Percentiles rank a stretch among this genome's conserved stretches.
Conservation (phyloP, 2,329 filamentous ascomycete species). For the Tricladium varicosporioides region DNA sequence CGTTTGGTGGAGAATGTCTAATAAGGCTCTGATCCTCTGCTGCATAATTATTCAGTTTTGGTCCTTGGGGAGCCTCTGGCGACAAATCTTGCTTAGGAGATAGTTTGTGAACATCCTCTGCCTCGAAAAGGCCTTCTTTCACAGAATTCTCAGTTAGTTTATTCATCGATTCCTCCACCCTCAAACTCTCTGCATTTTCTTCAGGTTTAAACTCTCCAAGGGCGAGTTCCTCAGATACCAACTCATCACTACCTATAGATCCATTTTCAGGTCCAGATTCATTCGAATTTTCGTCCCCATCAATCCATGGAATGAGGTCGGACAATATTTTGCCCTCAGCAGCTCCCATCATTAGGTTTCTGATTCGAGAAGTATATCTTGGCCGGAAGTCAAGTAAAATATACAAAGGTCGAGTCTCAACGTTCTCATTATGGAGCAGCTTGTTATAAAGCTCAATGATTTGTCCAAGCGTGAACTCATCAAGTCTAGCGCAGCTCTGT, state of each 20-base stretch:
- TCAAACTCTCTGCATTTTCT: not conserved
- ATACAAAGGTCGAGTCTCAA: conserved; percentile 53
- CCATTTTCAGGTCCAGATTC: conserved; percentile 17
- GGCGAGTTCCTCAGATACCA: not conserved
- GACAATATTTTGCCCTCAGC: conserved; percentile 52
- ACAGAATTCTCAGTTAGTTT: not conserved
- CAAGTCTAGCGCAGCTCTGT: conserved; percentile 48
- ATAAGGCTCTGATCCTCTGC: too few relatives aligned
- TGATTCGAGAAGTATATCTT: conserved; percentile 51
- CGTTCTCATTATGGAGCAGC: conserved; percentile 57
- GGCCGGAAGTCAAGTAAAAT: conserved; percentile 53
- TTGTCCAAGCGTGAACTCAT: conserved; percentile 51
- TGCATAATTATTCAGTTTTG: too few relatives aligned
- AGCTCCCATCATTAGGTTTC: conserved; percentile 49
- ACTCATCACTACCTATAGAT: not conserved
- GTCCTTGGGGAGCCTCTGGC: too few relatives aligned
- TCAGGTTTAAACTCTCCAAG: not conserved
- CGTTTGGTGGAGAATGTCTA: too few relatives aligned
- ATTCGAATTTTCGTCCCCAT: conserved; percentile 23
- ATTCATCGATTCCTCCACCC: not conserved
- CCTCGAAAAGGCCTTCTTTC: too few relatives aligned
- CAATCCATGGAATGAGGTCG: conserved; percentile 27
- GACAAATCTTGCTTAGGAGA: too few relatives aligned
- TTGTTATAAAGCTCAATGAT: conserved; percentile 58
- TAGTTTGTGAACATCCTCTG: too few relatives aligned